phyloP scores from a whole-genome alignment of 2,329 filamentous ascomycete species.

The Venturia nashicola region DNA sequence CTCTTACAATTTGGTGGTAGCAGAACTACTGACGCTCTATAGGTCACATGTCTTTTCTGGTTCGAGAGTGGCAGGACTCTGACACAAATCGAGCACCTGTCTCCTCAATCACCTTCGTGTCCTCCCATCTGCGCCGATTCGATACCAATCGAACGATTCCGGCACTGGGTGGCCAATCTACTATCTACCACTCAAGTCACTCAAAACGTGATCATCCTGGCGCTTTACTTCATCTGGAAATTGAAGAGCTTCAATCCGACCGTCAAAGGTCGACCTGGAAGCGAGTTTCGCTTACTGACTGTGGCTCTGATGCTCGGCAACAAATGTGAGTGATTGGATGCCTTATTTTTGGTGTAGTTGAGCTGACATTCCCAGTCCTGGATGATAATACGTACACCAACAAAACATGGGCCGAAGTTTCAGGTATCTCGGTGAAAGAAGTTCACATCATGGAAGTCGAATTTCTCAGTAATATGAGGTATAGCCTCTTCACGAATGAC shows the following conservation, averaged over 20 bases:
- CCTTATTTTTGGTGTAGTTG: constrained; percentile 13
- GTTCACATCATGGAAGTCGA: constrained; percentile 99
- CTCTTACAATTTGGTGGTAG: not conserved
- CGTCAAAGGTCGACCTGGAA: constrained; percentile 83
- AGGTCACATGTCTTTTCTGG: constrained; percentile 97
- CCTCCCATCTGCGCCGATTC: constrained; percentile 50
- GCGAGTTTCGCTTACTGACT: constrained; percentile 84
- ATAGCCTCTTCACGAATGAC: constrained; percentile 77
- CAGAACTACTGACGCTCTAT: constrained; percentile 3
- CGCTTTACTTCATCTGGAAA: constrained; percentile 83
- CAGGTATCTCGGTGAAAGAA: constrained; percentile 81
- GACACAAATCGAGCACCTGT: constrained; percentile 52
- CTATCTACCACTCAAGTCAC: constrained; percentile 91
- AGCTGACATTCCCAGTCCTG: constrained; percentile 45
- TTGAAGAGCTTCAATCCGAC: constrained; percentile 81
- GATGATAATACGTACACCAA: constrained; percentile 99
- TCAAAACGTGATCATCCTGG: constrained; percentile 85
- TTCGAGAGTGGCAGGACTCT: constrained; percentile 81
- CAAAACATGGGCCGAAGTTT: constrained; percentile 98
- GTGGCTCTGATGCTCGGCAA: constrained; percentile 97
- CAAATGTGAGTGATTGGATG: constrained; percentile 52
- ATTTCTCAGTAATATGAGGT: constrained; percentile 96
- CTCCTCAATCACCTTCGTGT: constrained; percentile 21
- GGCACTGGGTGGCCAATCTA: constrained; percentile 87
- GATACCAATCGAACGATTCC: constrained; percentile 65